Conservation (phyloP, 352 stramenopile species). For the Pilasporangium apinafurcum region DNA sequence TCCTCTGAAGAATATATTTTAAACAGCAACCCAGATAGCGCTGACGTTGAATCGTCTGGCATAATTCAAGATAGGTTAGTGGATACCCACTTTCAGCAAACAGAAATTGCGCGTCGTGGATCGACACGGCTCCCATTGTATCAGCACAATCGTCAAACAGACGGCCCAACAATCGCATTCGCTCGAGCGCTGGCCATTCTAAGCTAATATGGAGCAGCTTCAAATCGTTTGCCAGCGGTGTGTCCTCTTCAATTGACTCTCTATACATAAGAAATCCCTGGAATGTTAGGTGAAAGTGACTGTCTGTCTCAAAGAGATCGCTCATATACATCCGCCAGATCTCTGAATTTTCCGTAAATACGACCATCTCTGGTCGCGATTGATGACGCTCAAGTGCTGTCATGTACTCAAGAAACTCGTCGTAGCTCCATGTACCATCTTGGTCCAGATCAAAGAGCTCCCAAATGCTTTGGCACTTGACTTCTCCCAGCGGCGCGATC, state of each 20-base stretch:
- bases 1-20: slow-evolving; percentile 28
- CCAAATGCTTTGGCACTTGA: slow-evolving; percentile 47
- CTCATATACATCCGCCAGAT: slow-evolving; percentile 65
- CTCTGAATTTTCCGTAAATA: slow-evolving; percentile 26
- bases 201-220: slow-evolving; percentile 25
- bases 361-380: slow-evolving; percentile 17
- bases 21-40: slow-evolving; percentile 34
- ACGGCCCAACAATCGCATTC: slow-evolving; percentile 9
- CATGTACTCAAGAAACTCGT: slow-evolving; percentile 61
- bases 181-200: slow-evolving; percentile 25
- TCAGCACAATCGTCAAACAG: slow-evolving; percentile 51
- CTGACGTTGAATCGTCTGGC: slow-evolving; percentile 26
- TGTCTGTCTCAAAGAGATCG: slow-evolving; percentile 38
- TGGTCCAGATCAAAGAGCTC: slow-evolving; percentile 43
- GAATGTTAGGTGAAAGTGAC: slow-evolving; percentile 35
- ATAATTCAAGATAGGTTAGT: slow-evolving; percentile 25
- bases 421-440: slow-evolving; percentile 44
- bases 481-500: slow-evolving; percentile 28
- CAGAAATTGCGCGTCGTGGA: slow-evolving; percentile 43
- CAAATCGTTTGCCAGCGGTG: slow-evolving; percentile 34
- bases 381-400: slow-evolving; percentile 18
- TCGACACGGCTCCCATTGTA: slow-evolving; percentile 16
- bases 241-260: slow-evolving; percentile 35
- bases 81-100: slow-evolving; percentile 29
- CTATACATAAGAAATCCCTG: slow-evolving; percentile 50